Base-by-base conservation (phyloP, 2,329 filamentous ascomycete genomes). In the Zarea fungicola region DNA sequence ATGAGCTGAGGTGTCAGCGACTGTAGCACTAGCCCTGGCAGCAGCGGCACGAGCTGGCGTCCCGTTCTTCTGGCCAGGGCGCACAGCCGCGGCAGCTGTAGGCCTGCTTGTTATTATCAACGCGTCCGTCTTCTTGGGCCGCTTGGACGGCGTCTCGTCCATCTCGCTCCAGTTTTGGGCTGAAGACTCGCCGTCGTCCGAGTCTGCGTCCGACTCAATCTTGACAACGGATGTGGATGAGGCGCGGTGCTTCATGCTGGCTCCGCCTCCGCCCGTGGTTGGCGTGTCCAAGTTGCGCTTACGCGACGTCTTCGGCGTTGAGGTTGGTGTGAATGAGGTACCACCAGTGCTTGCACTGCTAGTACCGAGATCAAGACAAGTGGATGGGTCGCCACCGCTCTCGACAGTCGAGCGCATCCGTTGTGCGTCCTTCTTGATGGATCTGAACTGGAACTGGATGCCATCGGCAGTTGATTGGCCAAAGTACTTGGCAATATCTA, bases 401-500 rank as follows among this genome's bases (percentile, higher is more conserved):
- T 66, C 63, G n/a, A 71, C 68, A 3, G 72, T 71, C 3, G 65
- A 57, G 35, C 69, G 66, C 37, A 82, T 71, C 3, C 62, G 63
- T 32, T 76, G 71, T 25, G 74, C 78, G 25, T 79, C 69, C 29
- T 67, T 68, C 62, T 79, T 81, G 64, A 83, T 74, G 21, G 60
- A 52, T 1, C 80, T 73, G 57, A 84, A 81, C 57, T 83, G 79
- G 59, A 79, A 84, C 55, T 75, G 72, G n/a, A 83, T 73, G 8
- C 80, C 80, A 18, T 72, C 72, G 0, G 69, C 60, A 0, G 79
- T 84, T 4, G 76, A 80, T 49, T 80, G 77, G 22, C 79, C 80
- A 54, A 80, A 83, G 62, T 77, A 75, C 52, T 74, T 77, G 52
- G 76, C 73, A 43, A 83, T 81, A 36, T 80, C 80, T 83, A 42